phyloP scores from a whole-genome alignment of 768 basidiomycete species.

The Hygrophoropsis aurantiaca region DNA sequence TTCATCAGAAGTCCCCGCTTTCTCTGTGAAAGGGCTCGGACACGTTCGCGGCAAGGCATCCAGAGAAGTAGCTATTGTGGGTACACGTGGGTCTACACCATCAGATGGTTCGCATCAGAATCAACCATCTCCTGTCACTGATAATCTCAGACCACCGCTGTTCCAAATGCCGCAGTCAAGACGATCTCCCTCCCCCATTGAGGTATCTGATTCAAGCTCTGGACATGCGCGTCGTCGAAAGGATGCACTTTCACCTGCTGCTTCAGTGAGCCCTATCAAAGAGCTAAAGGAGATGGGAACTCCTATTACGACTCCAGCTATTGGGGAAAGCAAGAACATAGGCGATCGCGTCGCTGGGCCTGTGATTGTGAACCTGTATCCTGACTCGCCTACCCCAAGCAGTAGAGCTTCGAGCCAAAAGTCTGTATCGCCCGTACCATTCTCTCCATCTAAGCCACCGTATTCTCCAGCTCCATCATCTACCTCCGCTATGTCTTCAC shows the following conservation, averaged over 20 bases:
- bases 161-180: slow-evolving; percentile 37
- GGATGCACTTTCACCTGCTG: slow-evolving; percentile 32
- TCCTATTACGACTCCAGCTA: slow-evolving; percentile 54
- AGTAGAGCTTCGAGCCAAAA: slow-evolving; percentile 24
- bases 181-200: slow-evolving; percentile 31
- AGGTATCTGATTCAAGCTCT: slow-evolving; percentile 30
- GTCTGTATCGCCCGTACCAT: slow-evolving; percentile 24
- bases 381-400: slow-evolving; percentile 29
- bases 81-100: slow-evolving; percentile 35
- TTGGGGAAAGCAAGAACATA: slow-evolving; percentile 63
- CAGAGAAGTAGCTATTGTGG: slow-evolving; percentile 54
- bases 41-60: slow-evolving; percentile 44
- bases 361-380: slow-evolving; percentile 51
- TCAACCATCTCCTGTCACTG: slow-evolving; percentile 26
- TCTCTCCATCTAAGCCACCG: slow-evolving; percentile 24
- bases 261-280: slow-evolving; percentile 26
- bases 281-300: slow-evolving; percentile 21
- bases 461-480: slow-evolving; percentile 25
- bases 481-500: slow-evolving; percentile 19
- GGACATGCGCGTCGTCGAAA: slow-evolving; percentile 28
- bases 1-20: slow-evolving; percentile 43
- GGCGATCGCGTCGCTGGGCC: slow-evolving; percentile 62
- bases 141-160: slow-evolving; percentile 34
- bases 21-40: slow-evolving; percentile 28
- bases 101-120: slow-evolving; percentile 25